Conservation (phyloP, 176 grass and related monocot genomes). For the Aegilops speltoides region DNA sequence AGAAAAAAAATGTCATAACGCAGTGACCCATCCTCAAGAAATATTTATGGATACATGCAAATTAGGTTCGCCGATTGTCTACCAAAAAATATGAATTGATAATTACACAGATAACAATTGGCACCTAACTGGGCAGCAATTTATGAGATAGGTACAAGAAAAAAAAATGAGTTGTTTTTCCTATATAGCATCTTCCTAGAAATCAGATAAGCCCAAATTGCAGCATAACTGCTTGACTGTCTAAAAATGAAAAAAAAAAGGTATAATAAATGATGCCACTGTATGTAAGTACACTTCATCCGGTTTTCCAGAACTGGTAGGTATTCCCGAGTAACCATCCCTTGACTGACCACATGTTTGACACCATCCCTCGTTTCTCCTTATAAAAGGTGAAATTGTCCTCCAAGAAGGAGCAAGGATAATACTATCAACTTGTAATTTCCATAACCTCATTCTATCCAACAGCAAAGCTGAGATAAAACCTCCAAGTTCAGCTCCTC, state of each 20-base stretch:
- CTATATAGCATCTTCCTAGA: slow-evolving; percentile 35
- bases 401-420: slow-evolving; percentile 12
- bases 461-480: slow-evolving; percentile 1
- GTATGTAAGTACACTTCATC: slow-evolving; percentile 20
- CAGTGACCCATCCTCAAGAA: neutral
- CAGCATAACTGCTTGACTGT: slow-evolving; percentile 9
- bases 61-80: slow-evolving; percentile 8
- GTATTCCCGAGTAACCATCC: slow-evolving; percentile 11
- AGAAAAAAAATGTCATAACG: neutral
- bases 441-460: neutral
- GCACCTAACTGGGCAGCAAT: slow-evolving; percentile 14
- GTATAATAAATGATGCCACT: slow-evolving; percentile 19
- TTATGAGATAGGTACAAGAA: slow-evolving; percentile 45
- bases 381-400: slow-evolving; percentile 2
- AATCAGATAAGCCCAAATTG: slow-evolving; percentile 32
- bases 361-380: neutral
- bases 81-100: slow-evolving; percentile 35
- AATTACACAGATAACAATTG: slow-evolving; percentile 42
- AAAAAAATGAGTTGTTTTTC: slow-evolving; percentile 31
- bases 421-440: slow-evolving; percentile 17
- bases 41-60: neutral
- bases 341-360: slow-evolving; percentile 14
- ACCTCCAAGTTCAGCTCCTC: slow-evolving; percentile 23
- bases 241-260: slow-evolving; percentile 8
- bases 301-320: slow-evolving; percentile 10